These are phyloP conservation scores for Lachancea nothofagi DNA, from an alignment of 805 yeast species.

Conservation along the genomic window DNA sequence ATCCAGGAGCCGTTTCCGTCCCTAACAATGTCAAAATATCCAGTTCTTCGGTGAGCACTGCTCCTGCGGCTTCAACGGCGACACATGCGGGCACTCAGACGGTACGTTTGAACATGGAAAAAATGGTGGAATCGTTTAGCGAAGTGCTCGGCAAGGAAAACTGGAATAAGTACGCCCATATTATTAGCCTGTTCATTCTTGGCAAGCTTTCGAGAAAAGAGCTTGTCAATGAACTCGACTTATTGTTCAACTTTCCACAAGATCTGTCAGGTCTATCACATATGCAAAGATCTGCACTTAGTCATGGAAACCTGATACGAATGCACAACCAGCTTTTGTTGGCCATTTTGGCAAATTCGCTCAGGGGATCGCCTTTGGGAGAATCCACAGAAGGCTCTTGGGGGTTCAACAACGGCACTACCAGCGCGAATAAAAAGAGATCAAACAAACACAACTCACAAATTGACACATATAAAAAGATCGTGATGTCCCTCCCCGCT, in stretches of 20 bases:
- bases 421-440: constrained; percentile 42
- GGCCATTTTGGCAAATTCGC: constrained; percentile 77
- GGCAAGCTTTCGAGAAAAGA: constrained; percentile 79
- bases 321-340: constrained; percentile 79
- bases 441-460: constrained; percentile 54
- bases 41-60: not conserved
- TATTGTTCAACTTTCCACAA: constrained; percentile 39
- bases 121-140: constrained; percentile 67
- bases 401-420: constrained; percentile 45
- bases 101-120: constrained; percentile 53
- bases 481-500: constrained; percentile 78
- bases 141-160: constrained; percentile 57
- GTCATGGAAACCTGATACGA: constrained; percentile 21
- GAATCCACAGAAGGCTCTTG: constrained; percentile 56
- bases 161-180: constrained; percentile 84
- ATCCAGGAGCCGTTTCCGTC: constrained; percentile 3
- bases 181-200: constrained; percentile 66
- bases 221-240: constrained; percentile 51
- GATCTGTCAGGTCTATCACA: constrained; percentile 5
- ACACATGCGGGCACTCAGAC: constrained; percentile 9
- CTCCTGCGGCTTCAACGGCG: constrained; percentile 8
- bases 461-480: constrained; percentile 75
- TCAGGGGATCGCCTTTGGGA: constrained; percentile 66
- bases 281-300: constrained; percentile 1
- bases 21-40: not conserved